Conservation (phyloP, 208 protist genomes). For the Leishmania gerbilli region DNA sequence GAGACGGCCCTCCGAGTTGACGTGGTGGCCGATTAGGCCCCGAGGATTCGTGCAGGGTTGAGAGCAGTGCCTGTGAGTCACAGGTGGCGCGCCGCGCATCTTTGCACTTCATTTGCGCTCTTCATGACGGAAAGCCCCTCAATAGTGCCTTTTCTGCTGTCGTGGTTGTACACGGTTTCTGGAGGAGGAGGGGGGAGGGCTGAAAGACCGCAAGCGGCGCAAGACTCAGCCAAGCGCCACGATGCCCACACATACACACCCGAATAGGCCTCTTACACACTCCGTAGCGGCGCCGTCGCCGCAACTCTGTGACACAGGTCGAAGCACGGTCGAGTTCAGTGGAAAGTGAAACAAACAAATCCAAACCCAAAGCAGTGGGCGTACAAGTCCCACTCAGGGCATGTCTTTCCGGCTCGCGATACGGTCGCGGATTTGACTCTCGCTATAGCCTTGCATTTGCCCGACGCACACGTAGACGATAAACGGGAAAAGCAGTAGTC, state of each 20-base stretch:
- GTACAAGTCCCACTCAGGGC: neutral
- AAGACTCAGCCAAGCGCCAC: neutral
- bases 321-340: neutral
- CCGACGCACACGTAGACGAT: conserved; percentile 65
- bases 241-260: neutral
- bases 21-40: neutral
- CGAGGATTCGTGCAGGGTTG: no score
- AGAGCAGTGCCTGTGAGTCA: no score
- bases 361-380: neutral
- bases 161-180: neutral
- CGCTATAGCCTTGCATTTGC: conserved; percentile 60
- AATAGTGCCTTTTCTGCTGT: neutral
- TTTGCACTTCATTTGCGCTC: neutral
- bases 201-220: neutral
- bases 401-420: conserved; percentile 10
- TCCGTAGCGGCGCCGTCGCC: neutral
- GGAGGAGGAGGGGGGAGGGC: neutral
- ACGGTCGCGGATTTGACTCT: conserved; percentile 44
- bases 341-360: neutral
- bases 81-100: neutral
- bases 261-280: neutral
- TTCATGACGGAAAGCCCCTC: neutral
- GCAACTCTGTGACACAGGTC: neutral
- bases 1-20: neutral
- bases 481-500: conserved; percentile 74